Evolutionary conservation across 306 rosid genomes (phyloP).

Genomic region (Fragaria vesca): DNA sequence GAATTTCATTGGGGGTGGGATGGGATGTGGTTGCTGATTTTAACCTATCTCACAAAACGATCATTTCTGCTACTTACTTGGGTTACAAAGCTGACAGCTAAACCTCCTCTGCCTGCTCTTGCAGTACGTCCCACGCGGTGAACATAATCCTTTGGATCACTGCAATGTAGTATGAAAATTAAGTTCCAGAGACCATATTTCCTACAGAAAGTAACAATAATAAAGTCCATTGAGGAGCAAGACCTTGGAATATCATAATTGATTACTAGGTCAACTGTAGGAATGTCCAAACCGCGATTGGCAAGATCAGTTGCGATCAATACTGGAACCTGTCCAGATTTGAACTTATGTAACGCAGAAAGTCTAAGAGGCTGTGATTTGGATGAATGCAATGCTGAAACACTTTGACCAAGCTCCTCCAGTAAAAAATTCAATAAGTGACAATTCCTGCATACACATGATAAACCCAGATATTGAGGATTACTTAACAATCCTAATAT

Average conservation of each 20-base stretch:
- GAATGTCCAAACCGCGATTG: conserved; percentile 90
- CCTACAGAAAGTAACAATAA: conserved; percentile 13
- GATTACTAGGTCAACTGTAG: conserved; percentile 86
- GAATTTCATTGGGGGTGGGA: not conserved
- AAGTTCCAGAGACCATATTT: conserved; percentile 22
- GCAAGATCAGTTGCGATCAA: conserved; percentile 95
- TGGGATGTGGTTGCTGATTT: not conserved
- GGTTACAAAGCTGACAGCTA: conserved; percentile 72
- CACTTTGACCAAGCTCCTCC: conserved; percentile 75
- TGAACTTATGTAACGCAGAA: conserved; percentile 70
- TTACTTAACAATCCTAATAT: not conserved
- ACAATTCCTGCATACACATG: conserved; percentile 60
- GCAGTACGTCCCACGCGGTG: conserved; percentile 96
- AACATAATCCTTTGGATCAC: conserved; percentile 77
- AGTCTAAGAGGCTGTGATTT: conserved; percentile 82
- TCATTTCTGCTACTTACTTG: conserved; percentile 37
- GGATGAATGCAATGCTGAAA: conserved; percentile 70
- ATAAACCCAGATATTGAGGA: not conserved
- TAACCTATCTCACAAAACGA: not conserved
- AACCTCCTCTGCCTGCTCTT: conserved; percentile 92
- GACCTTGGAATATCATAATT: conserved; percentile 91
- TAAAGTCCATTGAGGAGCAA: conserved; percentile 14
- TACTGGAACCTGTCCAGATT: conserved; percentile 75
- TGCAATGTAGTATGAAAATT: conserved; percentile 27
- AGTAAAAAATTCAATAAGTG: conserved; percentile 69